Conservation (phyloP, 208 protist genomes). For the Acanthamoeba castellanii region DNA sequence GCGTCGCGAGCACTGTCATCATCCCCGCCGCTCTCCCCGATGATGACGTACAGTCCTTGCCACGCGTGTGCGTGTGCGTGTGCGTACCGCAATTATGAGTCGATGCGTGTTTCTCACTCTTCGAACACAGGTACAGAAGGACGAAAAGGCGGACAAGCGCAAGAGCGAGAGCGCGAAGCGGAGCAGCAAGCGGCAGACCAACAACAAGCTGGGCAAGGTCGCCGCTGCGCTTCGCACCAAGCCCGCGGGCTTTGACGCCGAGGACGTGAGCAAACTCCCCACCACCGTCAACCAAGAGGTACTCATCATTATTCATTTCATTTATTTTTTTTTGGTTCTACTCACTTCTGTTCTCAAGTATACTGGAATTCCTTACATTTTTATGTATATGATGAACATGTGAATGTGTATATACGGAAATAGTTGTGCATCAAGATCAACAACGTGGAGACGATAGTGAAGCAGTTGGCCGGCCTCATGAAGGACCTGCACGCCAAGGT, state of each 20-base stretch:
- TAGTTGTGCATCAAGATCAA: slow-evolving; percentile 69
- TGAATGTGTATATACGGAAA: too few relatives aligned
- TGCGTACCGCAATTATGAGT: too few relatives aligned
- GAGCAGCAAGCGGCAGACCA: not conserved
- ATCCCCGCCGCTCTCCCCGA: not conserved
- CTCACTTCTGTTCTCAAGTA: too few relatives aligned
- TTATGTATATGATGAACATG: too few relatives aligned
- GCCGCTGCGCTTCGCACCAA: not conserved
- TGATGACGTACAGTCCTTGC: not conserved
- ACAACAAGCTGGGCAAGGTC: slow-evolving; percentile 10
- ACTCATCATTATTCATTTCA: not conserved
- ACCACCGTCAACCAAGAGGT: slow-evolving; percentile 51
- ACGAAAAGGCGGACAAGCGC: not conserved
- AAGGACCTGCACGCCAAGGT: slow-evolving; percentile 49
- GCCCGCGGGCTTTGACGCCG: not conserved
- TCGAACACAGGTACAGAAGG: not conserved
- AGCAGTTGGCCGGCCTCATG: slow-evolving; percentile 50
- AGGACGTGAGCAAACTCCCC: slow-evolving; percentile 41
- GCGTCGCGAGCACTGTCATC: slow-evolving; percentile 10
- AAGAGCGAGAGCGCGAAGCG: not conserved
- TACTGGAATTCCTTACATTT: too few relatives aligned
- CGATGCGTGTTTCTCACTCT: not conserved
- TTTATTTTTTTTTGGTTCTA: too few relatives aligned
- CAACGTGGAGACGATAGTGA: slow-evolving; percentile 64
- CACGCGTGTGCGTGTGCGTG: not conserved